Base-by-base conservation (phyloP, 2,329 filamentous ascomycete genomes). In the Metarhizium anisopliae region DNA sequence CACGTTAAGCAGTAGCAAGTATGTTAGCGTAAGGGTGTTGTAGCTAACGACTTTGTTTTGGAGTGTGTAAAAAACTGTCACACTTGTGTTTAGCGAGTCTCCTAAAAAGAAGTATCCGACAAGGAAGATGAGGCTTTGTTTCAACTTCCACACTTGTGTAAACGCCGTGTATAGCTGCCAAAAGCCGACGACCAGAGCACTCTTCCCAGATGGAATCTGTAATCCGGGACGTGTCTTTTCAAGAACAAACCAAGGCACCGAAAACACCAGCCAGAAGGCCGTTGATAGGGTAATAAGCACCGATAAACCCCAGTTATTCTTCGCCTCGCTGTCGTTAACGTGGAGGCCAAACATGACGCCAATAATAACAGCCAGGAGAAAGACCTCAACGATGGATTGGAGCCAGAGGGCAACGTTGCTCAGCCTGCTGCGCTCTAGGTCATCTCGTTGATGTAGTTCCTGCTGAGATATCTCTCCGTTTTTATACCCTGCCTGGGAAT, bases 1-100 rank as follows among this genome's bases (percentile, higher is more conserved):
- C 52, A 87, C 85, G 5, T 83, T 84, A 2, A 86, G 83, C 13
- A 87, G 80, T 25, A 86, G 71, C 10, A 88, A 76, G 62, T 87
- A 87, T 0, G 83, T 86, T 5, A 87, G 67, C 50, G 83, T 77
- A 25, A 87, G 70, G 1, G 82, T 84, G 62, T 85, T 82, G 67
- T 86, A 88, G 3, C 76, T 73, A 2, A 87, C 82, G 4, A 87
- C 77, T 40, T 75, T 74, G 60, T 87, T 87, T 63, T 88, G 85
- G 5, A 87, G 68, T 0, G 83, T 87, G 0, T 72, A 75, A 38
- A 88, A 82, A 25, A 88, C 83, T 0, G 85, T 87, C 4, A 87
- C 82, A 0, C 84, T 86, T 0, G 85, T 89, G 65, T 87, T 87
- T 36, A 87, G 73, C 1, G 81, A 83, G 67, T 88, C 85, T n/a